Evolutionary conservation across 495 filamentous ascomycete species (phyloP), one percentile per base, ranked within the genome.

Genomic region (Neurospora cerealis): DNA sequence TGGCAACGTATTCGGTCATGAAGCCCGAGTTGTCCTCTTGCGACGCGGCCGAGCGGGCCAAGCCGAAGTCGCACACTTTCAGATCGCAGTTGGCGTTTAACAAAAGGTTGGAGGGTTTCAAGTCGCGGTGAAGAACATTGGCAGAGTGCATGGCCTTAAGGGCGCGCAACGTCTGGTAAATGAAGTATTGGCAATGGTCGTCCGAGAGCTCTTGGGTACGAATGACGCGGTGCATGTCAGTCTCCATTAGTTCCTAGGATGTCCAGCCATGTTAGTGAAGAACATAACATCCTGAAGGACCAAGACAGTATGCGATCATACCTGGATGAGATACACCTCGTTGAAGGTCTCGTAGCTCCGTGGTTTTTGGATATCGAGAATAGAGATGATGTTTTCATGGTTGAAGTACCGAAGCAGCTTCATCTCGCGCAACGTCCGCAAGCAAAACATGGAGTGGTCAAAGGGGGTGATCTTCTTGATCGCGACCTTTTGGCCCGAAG

Each of bases 381-480:
- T 99, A 42, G 95, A 97, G 80, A 99, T 99, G 84, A 99, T 98
- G 83, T 99, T 99, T 84, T 99, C 96, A 80, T 99, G 96, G 85
- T 99, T 99, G 88, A 99, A 99, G 84, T 99, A 98, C 77, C 96
- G 89, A 76, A 99, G 86, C 72, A 99, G 87, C 88, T 99, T 99
- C 96, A 99, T 99, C 84, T 99, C 96, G 79, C 96, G 94, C 76
- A 99, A 86, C 8, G 96, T 99, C 79, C 96, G 88, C 77, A 99
- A 85, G 81, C 96, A 98, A 87, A 99, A 99, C 95, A 98, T 98
- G 78, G 94, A 97, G 80, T 98, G 95, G 77, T 99, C 96, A 84
- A 98, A 98, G 1, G 96, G 96, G 2, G 95, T 98, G 78, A 99
- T 99, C 88, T 99, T 99, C 87, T 99, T 99, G 86, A 99, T 99